These are phyloP conservation scores for Daldinia concentrica DNA, from an alignment of 495 filamentous ascomycete species.

Conservation along the genomic window DNA sequence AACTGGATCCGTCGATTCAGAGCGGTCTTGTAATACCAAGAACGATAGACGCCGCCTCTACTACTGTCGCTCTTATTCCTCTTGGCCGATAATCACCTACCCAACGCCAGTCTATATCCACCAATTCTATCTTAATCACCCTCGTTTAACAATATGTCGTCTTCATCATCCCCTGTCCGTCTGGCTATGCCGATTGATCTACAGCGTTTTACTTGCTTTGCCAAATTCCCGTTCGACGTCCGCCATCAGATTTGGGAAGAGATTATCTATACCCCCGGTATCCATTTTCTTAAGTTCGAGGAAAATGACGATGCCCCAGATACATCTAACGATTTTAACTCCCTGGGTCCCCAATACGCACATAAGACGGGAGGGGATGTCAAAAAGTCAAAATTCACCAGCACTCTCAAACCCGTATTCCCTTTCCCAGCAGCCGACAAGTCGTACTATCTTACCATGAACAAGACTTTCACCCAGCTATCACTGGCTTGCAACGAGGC, in stretches of 20 bases:
- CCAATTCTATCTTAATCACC: not conserved
- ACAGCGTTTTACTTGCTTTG: constrained; percentile 38
- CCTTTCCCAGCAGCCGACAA: constrained; percentile 35
- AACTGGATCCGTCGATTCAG: not conserved
- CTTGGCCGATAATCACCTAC: constrained; percentile 7
- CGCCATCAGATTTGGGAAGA: constrained; percentile 43
- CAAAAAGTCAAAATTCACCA: constrained; percentile 25
- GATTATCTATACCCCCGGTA: constrained; percentile 42
- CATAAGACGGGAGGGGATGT: not conserved
- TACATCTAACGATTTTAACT: not conserved
- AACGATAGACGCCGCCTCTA: constrained; percentile 12
- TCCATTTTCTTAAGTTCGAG: constrained; percentile 48
- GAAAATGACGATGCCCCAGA: constrained; percentile 14
- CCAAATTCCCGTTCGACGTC: constrained; percentile 42
- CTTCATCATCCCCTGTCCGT: constrained; percentile 18
- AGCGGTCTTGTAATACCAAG: constrained; percentile 7
- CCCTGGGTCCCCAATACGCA: not conserved
- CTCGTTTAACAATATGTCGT: constrained; percentile 21
- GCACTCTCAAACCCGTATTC: constrained; percentile 36
- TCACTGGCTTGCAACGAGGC: constrained; percentile 39
- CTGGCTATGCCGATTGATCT: constrained; percentile 22
- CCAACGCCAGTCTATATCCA: not conserved
- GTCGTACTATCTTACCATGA: constrained; percentile 43
- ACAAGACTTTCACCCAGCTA: constrained; percentile 37
- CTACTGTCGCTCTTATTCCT: not conserved